Percentiles rank a stretch among this genome's conserved stretches.
phyloP scores from a whole-genome alignment of 768 basidiomycete genomes.

The Leucocoprinus leucothites region DNA sequence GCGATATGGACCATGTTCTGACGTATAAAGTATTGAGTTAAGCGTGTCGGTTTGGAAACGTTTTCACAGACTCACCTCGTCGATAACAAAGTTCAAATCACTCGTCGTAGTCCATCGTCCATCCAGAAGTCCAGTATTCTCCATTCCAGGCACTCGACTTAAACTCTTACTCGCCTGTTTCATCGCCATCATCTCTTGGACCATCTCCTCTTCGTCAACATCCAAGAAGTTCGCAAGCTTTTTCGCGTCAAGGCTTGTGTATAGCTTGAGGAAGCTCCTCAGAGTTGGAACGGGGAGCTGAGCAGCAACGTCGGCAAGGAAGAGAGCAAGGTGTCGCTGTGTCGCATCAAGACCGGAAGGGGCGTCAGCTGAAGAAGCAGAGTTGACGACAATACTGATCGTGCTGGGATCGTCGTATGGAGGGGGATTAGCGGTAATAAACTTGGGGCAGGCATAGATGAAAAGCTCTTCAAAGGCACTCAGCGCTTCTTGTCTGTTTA shows the following conservation, averaged over 20 bases:
- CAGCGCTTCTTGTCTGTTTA: constrained; percentile 62
- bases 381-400: constrained; percentile 47
- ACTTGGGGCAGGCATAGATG: constrained; percentile 92
- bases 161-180: constrained; percentile 84
- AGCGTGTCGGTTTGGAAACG: background rate
- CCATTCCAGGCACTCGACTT: constrained; percentile 57
- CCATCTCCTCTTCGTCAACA: constrained; percentile 88
- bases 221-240: constrained; percentile 93
- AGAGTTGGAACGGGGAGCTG: constrained; percentile 80
- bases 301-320: constrained; percentile 78
- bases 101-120: constrained; percentile 87
- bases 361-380: constrained; percentile 33
- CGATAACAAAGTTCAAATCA: constrained; percentile 94
- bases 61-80: constrained; percentile 59
- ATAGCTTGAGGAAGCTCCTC: constrained; percentile 90
- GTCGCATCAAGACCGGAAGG: constrained; percentile 61
- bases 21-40: background rate
- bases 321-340: constrained; percentile 79
- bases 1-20: constrained; percentile 97
- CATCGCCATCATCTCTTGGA: constrained; percentile 96
- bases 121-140: constrained; percentile 63
- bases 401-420: constrained; percentile 81
- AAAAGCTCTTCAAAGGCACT: constrained; percentile 90
- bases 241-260: constrained; percentile 87
- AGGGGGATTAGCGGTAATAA: constrained; percentile 92